Evolutionary conservation across 768 basidiomycete species (phyloP), one percentile per base, ranked within the genome.

Genomic region (Leccinum barrowsii): DNA sequence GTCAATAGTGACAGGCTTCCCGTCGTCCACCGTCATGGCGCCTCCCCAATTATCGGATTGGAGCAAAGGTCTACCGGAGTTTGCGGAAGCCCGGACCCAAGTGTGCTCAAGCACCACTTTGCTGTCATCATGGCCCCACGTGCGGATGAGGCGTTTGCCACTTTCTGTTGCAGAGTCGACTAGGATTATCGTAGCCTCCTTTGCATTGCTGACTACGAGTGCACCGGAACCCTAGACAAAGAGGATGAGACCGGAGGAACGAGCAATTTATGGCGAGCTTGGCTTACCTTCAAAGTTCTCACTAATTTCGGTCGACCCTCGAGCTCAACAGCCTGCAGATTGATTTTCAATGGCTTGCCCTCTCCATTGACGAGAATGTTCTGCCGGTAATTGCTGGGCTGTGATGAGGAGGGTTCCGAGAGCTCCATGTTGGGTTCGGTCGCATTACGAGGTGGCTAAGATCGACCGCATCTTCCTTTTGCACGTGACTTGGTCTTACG

Each of bases 311-410:
- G 82, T 21, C 84, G 79, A 35, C 72, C 71, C 47, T 66, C 60
- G 19, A 85, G 78, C 21, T 80, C 81, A 10, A 79, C 78, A 12
- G 84, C 81, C 64, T 87, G 85, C 0, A 85, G 75, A 62, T 84
- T 87, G 15, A 88, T 67, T 7, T 70, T 77, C 54, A 86, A 66
- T 3, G 80, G 75, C 17, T 65, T 68, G 0, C 78, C 80, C 58
- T 77, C 73, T 1, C 67, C 57, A 57, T 78, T 73, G 5, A 70
- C 66, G 64, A 83, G 80, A 37, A 81, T 64, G 13, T 52, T 66
- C 49, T 57, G 58, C n/a, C 35, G 57, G 40, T 67, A 65, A 35
- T 34, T 32, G 13, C 37, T 55, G 42, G 59, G 19, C 22, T 50
- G 66, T 24, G 68, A 59, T 7, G 55, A 63, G 28, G 57, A 56